A percentile compares a stretch with the other conserved stretches of the same genome.
Conservation (phyloP, 495 filamentous ascomycete species). For the Aspergillus ostianus region DNA sequence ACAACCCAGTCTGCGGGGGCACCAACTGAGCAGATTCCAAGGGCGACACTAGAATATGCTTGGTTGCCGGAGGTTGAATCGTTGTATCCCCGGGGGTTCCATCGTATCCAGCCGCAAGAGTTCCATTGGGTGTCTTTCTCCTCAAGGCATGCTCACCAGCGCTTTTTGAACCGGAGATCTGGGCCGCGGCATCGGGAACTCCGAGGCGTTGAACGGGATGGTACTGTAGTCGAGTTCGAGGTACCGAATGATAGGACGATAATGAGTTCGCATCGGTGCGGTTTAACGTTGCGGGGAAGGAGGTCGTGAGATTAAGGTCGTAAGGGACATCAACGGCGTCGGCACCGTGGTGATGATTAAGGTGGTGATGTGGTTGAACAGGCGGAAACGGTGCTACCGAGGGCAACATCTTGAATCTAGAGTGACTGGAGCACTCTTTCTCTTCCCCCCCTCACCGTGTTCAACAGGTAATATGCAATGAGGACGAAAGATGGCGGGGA, state of each 20-base stretch:
- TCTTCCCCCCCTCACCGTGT: not conserved
- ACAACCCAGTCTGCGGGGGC: constrained; percentile 28
- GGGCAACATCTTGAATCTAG: constrained; percentile 41
- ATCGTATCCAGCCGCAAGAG: constrained; percentile 91
- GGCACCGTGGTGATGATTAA: constrained; percentile 33
- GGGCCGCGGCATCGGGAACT: constrained; percentile 24
- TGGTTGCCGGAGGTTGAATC: constrained; percentile 73
- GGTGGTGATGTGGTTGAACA: constrained; percentile 47
- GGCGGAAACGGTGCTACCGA: constrained; percentile 44
- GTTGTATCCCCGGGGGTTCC: constrained; percentile 74
- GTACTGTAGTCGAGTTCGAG: constrained; percentile 39
- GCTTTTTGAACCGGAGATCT: constrained; percentile 24
- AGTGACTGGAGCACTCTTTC: constrained; percentile 12
- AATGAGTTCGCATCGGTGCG: constrained; percentile 29
- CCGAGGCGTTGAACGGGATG: constrained; percentile 45
- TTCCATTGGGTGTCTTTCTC: constrained; percentile 92
- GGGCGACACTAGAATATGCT: constrained; percentile 86
- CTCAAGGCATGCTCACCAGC: constrained; percentile 74
- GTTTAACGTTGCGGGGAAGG: constrained; percentile 21
- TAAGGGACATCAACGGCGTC: constrained; percentile 32
- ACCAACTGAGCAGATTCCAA: constrained; percentile 40
- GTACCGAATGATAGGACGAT: constrained; percentile 25
- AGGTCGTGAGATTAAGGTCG: constrained; percentile 27
- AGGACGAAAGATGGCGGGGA: not conserved
- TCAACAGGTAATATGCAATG: not conserved